A percentile compares a stretch with the other conserved stretches of the same genome.
Conservation (phyloP, 768 basidiomycete species). For the Nevesoporus exiguus region DNA sequence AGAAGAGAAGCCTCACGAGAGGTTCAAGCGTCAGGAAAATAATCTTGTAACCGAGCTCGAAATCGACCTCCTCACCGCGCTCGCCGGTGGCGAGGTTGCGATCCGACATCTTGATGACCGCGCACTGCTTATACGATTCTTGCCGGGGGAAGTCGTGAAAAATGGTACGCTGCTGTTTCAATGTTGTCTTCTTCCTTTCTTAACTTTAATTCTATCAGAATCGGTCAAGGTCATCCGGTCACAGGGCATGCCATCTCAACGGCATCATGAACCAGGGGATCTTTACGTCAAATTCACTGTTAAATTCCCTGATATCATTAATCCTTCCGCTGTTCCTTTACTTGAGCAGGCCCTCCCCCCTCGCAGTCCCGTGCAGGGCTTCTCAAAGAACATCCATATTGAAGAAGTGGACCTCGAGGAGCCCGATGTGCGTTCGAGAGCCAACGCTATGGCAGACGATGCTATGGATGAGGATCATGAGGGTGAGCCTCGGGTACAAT, state of each 20-base stretch:
- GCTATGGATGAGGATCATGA: constrained; percentile 92
- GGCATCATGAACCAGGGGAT: constrained; percentile 96
- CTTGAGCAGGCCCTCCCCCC: constrained; percentile 87
- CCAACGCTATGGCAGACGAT: constrained; percentile 57
- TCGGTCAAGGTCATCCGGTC: constrained; percentile 87
- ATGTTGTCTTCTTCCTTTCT: background rate
- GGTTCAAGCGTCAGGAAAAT: constrained; percentile 85
- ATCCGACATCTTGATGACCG: constrained; percentile 95
- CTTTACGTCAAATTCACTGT: constrained; percentile 85
- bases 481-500: constrained; percentile 89
- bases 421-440: constrained; percentile 56
- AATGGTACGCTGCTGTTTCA: constrained; percentile 60
- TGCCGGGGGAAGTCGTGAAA: constrained; percentile 89
- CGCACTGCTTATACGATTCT: constrained; percentile 75
- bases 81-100: constrained; percentile 86
- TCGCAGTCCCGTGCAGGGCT: constrained; percentile 62
- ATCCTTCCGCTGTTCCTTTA: constrained; percentile 57
- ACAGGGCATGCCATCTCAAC: constrained; percentile 98
- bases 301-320: constrained; percentile 83
- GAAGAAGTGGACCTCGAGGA: constrained; percentile 88
- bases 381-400: constrained; percentile 60
- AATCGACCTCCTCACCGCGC: constrained; percentile 87
- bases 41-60: constrained; percentile 86
- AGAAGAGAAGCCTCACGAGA: constrained; percentile 88
- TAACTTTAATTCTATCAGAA: constrained; percentile 42